phyloP scores from a whole-genome alignment of 2,329 filamentous ascomycete species.

The Aspergillus carbonarius region DNA sequence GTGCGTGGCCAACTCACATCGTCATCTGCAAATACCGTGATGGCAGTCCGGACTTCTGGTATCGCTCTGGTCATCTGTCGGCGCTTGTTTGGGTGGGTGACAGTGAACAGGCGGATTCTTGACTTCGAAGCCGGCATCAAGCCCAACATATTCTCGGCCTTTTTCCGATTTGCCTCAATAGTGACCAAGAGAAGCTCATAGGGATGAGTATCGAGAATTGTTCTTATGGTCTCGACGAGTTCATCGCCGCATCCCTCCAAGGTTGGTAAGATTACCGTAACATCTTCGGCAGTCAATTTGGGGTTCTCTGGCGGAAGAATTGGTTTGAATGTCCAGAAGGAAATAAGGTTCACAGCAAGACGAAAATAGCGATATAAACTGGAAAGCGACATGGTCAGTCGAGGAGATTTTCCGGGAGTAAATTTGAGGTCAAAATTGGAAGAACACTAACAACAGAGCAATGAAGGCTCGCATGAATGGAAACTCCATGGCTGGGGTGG shows the following conservation, averaged over 20 bases:
- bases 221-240: conserved; percentile 72
- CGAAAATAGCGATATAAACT: conserved; percentile 88
- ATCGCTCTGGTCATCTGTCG: conserved; percentile 90
- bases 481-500: conserved; percentile 33
- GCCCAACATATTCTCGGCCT: conserved; percentile 61
- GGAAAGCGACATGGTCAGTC: conserved; percentile 16
- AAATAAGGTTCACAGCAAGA: conserved; percentile 78
- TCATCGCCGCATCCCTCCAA: conserved; percentile 86
- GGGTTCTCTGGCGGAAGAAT: conserved; percentile 79
- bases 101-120: conserved; percentile 71
- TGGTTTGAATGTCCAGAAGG: conserved; percentile 84
- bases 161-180: conserved; percentile 73
- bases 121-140: conserved; percentile 58
- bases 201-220: conserved; percentile 54
- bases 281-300: conserved; percentile 75
- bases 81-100: conserved; percentile 89
- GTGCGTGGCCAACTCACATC: conserved; percentile 90
- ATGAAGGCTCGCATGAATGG: conserved; percentile 42
- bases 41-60: conserved; percentile 75
- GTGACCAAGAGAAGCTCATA: conserved; percentile 80
- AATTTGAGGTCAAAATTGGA: conserved; percentile 3
- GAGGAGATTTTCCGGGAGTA: background rate
- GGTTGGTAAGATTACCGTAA: conserved; percentile 91
- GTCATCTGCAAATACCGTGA: conserved; percentile 93
- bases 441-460: conserved; percentile 41